Percentiles rank a stretch among this genome's conserved stretches.
Evolutionary conservation across 768 basidiomycete species (phyloP).

Genomic region (Candolleomyces efflorescens): DNA sequence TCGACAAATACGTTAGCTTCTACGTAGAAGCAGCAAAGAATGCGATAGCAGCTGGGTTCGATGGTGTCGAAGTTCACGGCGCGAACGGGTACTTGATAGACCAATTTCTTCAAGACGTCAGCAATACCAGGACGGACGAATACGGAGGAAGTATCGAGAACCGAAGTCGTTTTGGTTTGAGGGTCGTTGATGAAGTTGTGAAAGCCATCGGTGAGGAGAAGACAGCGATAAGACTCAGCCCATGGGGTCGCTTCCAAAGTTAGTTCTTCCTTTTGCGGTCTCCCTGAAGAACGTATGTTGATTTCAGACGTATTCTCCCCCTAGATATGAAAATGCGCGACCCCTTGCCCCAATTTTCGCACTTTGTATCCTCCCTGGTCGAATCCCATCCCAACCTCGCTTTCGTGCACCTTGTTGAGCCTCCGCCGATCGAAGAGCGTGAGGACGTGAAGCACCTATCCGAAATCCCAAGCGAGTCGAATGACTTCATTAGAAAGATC

Average conservation of each 20-base stretch:
- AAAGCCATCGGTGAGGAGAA: conserved; percentile 49
- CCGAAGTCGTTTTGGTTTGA: conserved; percentile 51
- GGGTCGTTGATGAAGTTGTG: conserved; percentile 48
- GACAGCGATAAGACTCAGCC: conserved; percentile 53
- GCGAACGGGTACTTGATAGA: conserved; percentile 43
- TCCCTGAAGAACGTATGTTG: too few relatives aligned
- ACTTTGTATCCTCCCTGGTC: conserved; percentile 40
- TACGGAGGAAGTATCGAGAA: conserved; percentile 69
- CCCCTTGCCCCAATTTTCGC: conserved; percentile 50
- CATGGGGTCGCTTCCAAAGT: conserved; percentile 46
- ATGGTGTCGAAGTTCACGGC: conserved; percentile 46
- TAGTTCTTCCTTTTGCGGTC: background rate
- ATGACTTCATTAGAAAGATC: conserved; percentile 41
- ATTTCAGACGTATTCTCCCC: too few relatives aligned
- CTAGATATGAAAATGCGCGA: conserved; percentile 51
- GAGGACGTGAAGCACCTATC: too few relatives aligned
- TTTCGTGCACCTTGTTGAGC: conserved; percentile 50
- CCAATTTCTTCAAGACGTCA: conserved; percentile 53
- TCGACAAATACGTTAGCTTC: conserved; percentile 40
- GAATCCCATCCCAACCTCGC: conserved; percentile 38
- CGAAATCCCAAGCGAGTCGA: conserved; percentile 22
- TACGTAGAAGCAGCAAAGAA: conserved; percentile 51
- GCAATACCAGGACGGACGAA: conserved; percentile 58
- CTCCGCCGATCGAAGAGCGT: conserved; percentile 15
- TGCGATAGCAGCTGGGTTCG: conserved; percentile 62